phyloP scores from a whole-genome alignment of 2,329 filamentous ascomycete genomes.

The Monosporascus sp. region DNA sequence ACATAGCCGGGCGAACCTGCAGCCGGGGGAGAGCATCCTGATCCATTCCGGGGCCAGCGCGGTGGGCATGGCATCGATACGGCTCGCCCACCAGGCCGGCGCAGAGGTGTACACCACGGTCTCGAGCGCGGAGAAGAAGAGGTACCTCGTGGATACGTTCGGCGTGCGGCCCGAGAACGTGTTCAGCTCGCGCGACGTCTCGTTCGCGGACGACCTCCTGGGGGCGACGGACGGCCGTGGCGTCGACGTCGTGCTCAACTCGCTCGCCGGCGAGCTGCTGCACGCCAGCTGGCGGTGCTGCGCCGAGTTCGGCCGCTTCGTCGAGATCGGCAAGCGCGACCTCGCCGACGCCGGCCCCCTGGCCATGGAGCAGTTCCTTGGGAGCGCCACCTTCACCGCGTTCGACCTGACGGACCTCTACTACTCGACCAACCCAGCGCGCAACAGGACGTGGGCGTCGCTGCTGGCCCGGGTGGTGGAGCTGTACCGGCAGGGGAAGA shows the following conservation, averaged over 20 bases:
- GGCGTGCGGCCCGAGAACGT: constrained; percentile 26
- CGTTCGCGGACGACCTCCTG: constrained; percentile 22
- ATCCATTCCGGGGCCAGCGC: background rate
- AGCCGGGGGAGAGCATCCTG: background rate
- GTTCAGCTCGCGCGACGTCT: constrained; percentile 25
- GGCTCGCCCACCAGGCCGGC: background rate
- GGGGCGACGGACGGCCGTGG: constrained; percentile 6
- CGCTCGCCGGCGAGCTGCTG: constrained; percentile 6
- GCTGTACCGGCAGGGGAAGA: background rate
- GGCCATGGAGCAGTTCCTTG: constrained; percentile 32
- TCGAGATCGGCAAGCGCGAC: constrained; percentile 35
- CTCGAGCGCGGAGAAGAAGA: background rate
- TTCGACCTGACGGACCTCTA: constrained; percentile 27
- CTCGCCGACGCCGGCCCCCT: constrained; percentile 27
- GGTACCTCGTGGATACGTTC: constrained; percentile 16
- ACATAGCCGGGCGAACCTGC: background rate
- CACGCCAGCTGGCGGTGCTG: constrained; percentile 26
- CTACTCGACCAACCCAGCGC: background rate
- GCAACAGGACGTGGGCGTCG: background rate
- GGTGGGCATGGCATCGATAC: background rate
- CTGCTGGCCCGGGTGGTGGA: background rate
- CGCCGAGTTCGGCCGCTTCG: constrained; percentile 31
- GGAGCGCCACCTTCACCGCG: constrained; percentile 33
- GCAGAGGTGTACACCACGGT: background rate
- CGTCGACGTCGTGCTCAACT: constrained; percentile 11